Conservation (phyloP, 352 stramenopile genomes). For the Globisporangium splendens region DNA sequence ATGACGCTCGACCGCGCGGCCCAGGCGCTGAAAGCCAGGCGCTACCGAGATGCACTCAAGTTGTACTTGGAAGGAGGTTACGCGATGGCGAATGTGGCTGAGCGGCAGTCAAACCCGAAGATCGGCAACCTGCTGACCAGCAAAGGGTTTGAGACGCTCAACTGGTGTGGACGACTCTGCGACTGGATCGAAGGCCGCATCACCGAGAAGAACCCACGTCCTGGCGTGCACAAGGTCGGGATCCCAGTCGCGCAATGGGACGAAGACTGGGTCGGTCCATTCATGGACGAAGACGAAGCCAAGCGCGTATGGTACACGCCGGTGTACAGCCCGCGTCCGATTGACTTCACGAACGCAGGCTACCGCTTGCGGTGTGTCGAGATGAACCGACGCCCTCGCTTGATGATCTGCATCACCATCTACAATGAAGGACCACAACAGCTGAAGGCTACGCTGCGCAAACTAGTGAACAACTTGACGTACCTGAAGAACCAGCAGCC, state of each 20-base stretch:
- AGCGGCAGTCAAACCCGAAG: slow-evolving; percentile 75
- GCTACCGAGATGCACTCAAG: slow-evolving; percentile 77
- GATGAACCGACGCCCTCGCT: slow-evolving; percentile 54
- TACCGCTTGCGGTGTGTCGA: slow-evolving; percentile 80
- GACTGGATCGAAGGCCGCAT: slow-evolving; percentile 85
- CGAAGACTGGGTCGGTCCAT: slow-evolving; percentile 70
- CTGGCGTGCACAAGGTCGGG: slow-evolving; percentile 75
- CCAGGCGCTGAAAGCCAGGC: slow-evolving; percentile 43
- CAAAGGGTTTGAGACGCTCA: slow-evolving; percentile 85
- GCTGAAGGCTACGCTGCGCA: slow-evolving; percentile 70
- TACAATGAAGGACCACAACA: slow-evolving; percentile 77
- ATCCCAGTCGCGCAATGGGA: slow-evolving; percentile 69
- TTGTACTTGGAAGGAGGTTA: slow-evolving; percentile 83
- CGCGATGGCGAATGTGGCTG: slow-evolving; percentile 77
- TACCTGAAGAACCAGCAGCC: slow-evolving; percentile 56
- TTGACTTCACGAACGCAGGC: slow-evolving; percentile 75
- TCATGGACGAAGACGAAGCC: slow-evolving; percentile 72
- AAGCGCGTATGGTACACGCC: slow-evolving; percentile 80
- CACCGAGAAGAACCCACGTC: slow-evolving; percentile 66
- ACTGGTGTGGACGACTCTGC: slow-evolving; percentile 77
- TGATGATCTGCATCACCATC: slow-evolving; percentile 87
- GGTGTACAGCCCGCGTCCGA: slow-evolving; percentile 60
- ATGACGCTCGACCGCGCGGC: slow-evolving; percentile 69
- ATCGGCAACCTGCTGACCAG: slow-evolving; percentile 83
- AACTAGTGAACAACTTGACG: slow-evolving; percentile 79